A percentile compares a stretch with the other conserved stretches of the same genome.
phyloP scores from a whole-genome alignment of 1,139 yeast genomes.

The Sugiyamaella xylanicola region DNA sequence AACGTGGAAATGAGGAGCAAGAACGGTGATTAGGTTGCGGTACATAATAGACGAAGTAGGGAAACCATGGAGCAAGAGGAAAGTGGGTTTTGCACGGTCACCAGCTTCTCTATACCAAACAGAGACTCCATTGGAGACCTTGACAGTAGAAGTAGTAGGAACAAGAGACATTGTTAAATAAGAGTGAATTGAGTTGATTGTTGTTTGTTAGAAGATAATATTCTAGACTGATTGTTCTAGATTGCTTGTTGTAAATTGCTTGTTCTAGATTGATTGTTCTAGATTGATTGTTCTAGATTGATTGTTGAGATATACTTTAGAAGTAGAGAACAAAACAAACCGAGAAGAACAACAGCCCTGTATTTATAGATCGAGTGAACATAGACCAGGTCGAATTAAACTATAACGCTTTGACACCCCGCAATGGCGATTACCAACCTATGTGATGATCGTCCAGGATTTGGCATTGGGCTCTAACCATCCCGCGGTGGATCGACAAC shows the following conservation, averaged over 20 bases:
- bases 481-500: background rate
- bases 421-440: too few relatives aligned
- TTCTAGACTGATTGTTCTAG: background rate
- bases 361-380: slow-evolving; percentile 1
- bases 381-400: too few relatives aligned
- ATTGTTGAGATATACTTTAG: too few relatives aligned
- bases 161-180: slow-evolving; percentile 9
- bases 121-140: slow-evolving; percentile 27
- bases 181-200: background rate
- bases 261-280: too few relatives aligned
- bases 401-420: background rate
- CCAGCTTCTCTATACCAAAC: slow-evolving; percentile 49
- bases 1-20: slow-evolving; percentile 45
- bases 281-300: too few relatives aligned
- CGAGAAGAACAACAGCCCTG: background rate
- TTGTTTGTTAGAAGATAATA: background rate
- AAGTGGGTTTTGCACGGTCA: slow-evolving; percentile 36
- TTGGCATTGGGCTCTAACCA: slow-evolving; percentile 4
- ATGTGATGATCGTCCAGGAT: too few relatives aligned
- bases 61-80: slow-evolving; percentile 49
- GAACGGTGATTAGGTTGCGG: slow-evolving; percentile 44
- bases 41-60: slow-evolving; percentile 50
- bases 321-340: background rate
- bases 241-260: background rate
- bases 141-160: slow-evolving; percentile 15